Evolutionary conservation across 2,329 filamentous ascomycete species (phyloP), one percentile per base, ranked within the genome.

Genomic region (Teratosphaeria viscida): DNA sequence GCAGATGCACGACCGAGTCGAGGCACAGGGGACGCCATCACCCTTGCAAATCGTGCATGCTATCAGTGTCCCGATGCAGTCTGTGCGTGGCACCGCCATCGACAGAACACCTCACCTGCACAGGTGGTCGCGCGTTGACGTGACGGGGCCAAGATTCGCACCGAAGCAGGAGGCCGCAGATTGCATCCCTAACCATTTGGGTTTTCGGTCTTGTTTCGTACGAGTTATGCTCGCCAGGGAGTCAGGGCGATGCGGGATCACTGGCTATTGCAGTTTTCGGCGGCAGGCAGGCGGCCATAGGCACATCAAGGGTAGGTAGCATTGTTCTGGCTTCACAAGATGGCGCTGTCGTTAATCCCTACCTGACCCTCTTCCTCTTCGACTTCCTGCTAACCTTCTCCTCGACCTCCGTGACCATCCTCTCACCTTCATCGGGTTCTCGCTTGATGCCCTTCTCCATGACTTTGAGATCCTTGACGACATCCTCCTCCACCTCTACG

Each of bases 301-400:
- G 8, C 16, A 49, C 43, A 10, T 49, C 19, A 10, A n/a, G n/a
- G 23, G n/a, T 49, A n/a, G 23, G n/a, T 49, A n/a, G 43, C 43
- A 19, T 16, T 43, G 19, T n/a, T 49, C 19, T 49, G 19, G 43
- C 43, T 49, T 10, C 16, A 19, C n/a, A 19, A n/a, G 43, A 23
- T 23, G 23, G 43, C 19, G 19, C 43, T 49, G 43, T 49, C 43
- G 43, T 49, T 10, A 23, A 23, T 49, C 7, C 43, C 43, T 54
- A 54, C n/a, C 53, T 32, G 27, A 54, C 27, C 27, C 72, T 67
- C 54, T 67, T 71, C 57, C 73, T 63, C 60, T 74, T 79, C 49
- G 70, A 70, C 57, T 69, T 72, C 58, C 70, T 72, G 37, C 67
- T 70, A 5, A 70, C 66, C 59, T 71, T 72, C 60, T 76, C 69